Base-by-base conservation (phyloP, 2,329 filamentous ascomycete genomes). In the Microcyclosporella mali region DNA sequence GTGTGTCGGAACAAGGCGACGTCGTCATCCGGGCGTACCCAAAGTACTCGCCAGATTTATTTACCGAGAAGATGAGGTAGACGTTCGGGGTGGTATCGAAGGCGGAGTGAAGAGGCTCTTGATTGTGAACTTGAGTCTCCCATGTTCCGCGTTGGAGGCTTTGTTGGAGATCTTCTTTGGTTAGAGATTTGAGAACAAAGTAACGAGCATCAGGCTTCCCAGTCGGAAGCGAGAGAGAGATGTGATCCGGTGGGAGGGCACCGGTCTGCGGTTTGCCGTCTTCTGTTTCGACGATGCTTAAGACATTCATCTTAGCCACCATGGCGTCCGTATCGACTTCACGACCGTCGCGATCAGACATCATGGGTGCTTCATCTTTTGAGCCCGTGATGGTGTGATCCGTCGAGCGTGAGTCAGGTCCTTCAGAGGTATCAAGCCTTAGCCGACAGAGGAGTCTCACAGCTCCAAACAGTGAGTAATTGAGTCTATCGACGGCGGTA, bases 1-100 rank as follows among this genome's bases (percentile, higher is more conserved):
- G 32, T 9, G 14, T 29, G 8, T 41, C 21, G n/a, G 44, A 88
- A 77, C 56, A 84, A 81, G 59, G 95, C 92, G 8, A 81, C 72
- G 89, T 95, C 8, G 74, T 71, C 90, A 97, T 97, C 27, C 84
- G 80, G 15, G 89, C 90, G 59, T 94, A 95, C 15, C 90, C 90
- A 67, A 92, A 95, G 60, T 95, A 97, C 64, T 95, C 89, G 10
- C 90, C 89, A 0, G 90, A 95, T 59, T 95, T 95, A 65, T 97
- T 97, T 12, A 89, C 90, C 1, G 90, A 95, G 64, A 97, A 97
- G 11, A 97, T 79, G 21, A 97, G 73, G 59, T 88, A 95, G 2
- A 97, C 89, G 56, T 84, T 85, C 41, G 90, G 85, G 11, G 81
- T 78, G 3, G 72, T 87, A 70, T 85, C 75, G 64, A 84, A 95